Conservation (phyloP, 352 stramenopile genomes). For the Phytophthora macrochlamydospora region DNA sequence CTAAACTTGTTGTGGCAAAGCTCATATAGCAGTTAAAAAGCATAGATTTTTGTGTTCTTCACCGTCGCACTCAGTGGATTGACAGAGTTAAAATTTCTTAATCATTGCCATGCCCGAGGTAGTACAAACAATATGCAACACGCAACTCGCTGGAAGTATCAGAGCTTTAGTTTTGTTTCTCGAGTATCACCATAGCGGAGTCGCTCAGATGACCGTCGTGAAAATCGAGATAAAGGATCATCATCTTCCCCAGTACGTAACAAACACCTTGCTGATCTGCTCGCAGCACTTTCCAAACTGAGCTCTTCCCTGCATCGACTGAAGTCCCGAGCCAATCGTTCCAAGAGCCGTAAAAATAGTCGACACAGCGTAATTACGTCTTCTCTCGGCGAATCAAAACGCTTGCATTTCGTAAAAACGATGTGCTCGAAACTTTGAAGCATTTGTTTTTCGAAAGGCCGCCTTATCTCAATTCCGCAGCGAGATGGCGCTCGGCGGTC, state of each 20-base stretch:
- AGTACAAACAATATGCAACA: slow-evolving; percentile 15
- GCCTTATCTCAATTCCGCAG: slow-evolving; percentile 2
- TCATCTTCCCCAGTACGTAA: slow-evolving; percentile 65
- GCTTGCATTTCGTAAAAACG: neutral
- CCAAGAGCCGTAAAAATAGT: slow-evolving; percentile 13
- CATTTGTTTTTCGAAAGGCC: slow-evolving; percentile 7
- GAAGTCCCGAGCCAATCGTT: slow-evolving; percentile 7
- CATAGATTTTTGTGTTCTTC: slow-evolving; percentile 71
- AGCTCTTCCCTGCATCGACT: neutral
- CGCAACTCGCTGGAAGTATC: slow-evolving; percentile 56
- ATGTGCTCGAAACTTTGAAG: neutral
- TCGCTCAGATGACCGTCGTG: slow-evolving; percentile 91
- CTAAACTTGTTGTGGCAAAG: neutral
- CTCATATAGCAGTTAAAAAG: slow-evolving; percentile 91
- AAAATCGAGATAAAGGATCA: slow-evolving; percentile 91
- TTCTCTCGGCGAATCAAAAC: slow-evolving; percentile 2
- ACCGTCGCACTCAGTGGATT: slow-evolving; percentile 84
- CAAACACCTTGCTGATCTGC: neutral
- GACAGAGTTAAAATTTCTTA: slow-evolving; percentile 74
- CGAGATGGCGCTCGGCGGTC: slow-evolving; percentile 16
- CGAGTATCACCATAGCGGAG: slow-evolving; percentile 81
- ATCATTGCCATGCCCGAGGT: slow-evolving; percentile 40
- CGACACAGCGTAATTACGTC: slow-evolving; percentile 21
- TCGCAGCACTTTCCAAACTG: slow-evolving; percentile 20
- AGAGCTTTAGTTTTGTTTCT: slow-evolving; percentile 85